Evolutionary conservation across 768 basidiomycete genomes (phyloP).

Genomic region (Termitomyces sp.): DNA sequence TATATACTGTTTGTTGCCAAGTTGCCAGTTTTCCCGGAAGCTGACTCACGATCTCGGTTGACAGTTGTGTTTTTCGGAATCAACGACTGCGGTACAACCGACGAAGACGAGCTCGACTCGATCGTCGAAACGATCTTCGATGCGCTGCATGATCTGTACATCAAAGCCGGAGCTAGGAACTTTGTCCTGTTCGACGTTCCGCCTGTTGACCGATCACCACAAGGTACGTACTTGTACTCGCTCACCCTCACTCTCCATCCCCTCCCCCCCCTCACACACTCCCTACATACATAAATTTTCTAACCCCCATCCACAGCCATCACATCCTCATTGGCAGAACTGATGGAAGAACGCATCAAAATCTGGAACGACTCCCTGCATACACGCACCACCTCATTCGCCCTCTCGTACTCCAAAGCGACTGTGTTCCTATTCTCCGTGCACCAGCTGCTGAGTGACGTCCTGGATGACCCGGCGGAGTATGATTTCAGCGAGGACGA

Average conservation of each 20-base stretch:
- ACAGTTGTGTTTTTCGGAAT: conserved; percentile 14
- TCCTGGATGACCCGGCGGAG: conserved; percentile 4
- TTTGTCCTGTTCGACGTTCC: conserved; percentile 15
- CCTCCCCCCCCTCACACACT: background rate
- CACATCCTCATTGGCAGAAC: background rate
- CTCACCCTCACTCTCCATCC: background rate
- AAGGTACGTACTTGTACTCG: background rate
- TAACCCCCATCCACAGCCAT: background rate
- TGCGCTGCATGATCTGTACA: conserved; percentile 14
- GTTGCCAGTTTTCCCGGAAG: background rate
- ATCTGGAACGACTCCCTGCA: conserved; percentile 6
- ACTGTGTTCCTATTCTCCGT: conserved; percentile 10
- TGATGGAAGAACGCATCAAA: conserved; percentile 1
- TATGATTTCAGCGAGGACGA: conserved; percentile 10
- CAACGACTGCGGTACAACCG: conserved; percentile 15
- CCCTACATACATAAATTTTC: background rate
- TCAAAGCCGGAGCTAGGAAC: conserved; percentile 9
- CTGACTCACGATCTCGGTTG: too few relatives aligned
- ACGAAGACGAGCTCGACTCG: conserved; percentile 8
- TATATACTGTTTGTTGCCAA: conserved; percentile 6
- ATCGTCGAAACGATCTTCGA: conserved; percentile 12
- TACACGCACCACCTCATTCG: background rate
- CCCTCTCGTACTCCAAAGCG: background rate
- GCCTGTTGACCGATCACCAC: conserved; percentile 5
- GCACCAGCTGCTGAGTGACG: conserved; percentile 4